A percentile compares a stretch with the other conserved stretches of the same genome.
Evolutionary conservation across 1,284 basidiomycete genomes (phyloP).

Genomic region (Xerocomus cyaneibrunnescens): DNA sequence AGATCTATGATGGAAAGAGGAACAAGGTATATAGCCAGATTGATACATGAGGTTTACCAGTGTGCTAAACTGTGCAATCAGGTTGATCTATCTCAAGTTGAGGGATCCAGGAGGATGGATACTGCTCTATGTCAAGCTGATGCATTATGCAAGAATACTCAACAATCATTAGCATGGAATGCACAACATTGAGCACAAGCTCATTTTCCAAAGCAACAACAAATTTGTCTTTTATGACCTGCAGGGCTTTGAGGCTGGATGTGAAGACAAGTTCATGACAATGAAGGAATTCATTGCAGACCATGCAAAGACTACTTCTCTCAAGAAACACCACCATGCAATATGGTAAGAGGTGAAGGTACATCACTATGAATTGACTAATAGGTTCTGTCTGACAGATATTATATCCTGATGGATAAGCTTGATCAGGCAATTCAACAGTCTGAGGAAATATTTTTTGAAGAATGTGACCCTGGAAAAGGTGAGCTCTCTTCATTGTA

Average conservation of each 20-base stretch:
- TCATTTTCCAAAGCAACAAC: no score
- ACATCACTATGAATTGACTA: neutral
- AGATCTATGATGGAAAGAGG: constrained; percentile 2
- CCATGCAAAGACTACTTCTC: neutral
- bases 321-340: neutral
- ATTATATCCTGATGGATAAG: no score
- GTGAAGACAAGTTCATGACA: neutral
- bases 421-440: neutral
- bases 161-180: neutral
- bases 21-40: neutral
- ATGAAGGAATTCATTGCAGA: neutral
- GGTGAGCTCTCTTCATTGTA: neutral
- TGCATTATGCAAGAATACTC: no score
- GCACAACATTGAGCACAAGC: no score
- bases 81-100: neutral
- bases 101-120: neutral
- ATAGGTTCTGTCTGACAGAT: neutral
- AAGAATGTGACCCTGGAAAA: no score
- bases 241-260: neutral
- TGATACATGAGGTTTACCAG: neutral
- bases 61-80: neutral
- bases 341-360: neutral
- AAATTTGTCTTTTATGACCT: no score
- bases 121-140: no score
- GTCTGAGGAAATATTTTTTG: no score